Evolutionary conservation across 2,329 filamentous ascomycete genomes (phyloP).

Genomic region (Metarhizium sp.): DNA sequence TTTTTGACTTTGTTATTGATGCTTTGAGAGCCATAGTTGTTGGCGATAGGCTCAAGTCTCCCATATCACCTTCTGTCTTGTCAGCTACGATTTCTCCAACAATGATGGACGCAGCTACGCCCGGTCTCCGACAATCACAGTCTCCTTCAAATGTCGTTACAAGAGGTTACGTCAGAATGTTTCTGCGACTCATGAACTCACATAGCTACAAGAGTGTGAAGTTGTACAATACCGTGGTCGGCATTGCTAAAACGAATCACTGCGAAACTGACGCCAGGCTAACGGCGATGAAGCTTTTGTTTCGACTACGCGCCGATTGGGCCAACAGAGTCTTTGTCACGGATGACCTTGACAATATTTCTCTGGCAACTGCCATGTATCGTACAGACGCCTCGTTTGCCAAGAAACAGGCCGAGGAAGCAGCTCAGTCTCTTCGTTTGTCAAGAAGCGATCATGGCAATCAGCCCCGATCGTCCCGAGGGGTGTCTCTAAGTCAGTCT

Average conservation of each 20-base stretch:
- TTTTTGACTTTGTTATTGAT: slow-evolving; percentile 51
- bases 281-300: slow-evolving; percentile 67
- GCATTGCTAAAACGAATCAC: slow-evolving; percentile 49
- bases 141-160: slow-evolving; percentile 63
- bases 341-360: slow-evolving; percentile 59
- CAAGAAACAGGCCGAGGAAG: slow-evolving; percentile 42
- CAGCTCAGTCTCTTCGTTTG: slow-evolving; percentile 32
- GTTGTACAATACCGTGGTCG: slow-evolving; percentile 54
- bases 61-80: slow-evolving; percentile 22
- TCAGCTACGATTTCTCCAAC: slow-evolving; percentile 14
- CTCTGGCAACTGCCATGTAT: slow-evolving; percentile 62
- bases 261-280: slow-evolving; percentile 62
- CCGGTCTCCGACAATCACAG: slow-evolving; percentile 19
- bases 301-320: slow-evolving; percentile 75
- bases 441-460: slow-evolving; percentile 34
- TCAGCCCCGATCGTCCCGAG: slow-evolving; percentile 33
- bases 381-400: slow-evolving; percentile 48
- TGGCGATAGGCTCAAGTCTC: slow-evolving; percentile 36
- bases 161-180: slow-evolving; percentile 64
- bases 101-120: slow-evolving; percentile 11
- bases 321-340: slow-evolving; percentile 67
- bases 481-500: slow-evolving; percentile 41
- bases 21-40: slow-evolving; percentile 41
- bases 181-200: slow-evolving; percentile 61
- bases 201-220: slow-evolving; percentile 55